Base-by-base conservation (phyloP, 2,329 filamentous ascomycete species). In the Aurifilum marmelostoma region DNA sequence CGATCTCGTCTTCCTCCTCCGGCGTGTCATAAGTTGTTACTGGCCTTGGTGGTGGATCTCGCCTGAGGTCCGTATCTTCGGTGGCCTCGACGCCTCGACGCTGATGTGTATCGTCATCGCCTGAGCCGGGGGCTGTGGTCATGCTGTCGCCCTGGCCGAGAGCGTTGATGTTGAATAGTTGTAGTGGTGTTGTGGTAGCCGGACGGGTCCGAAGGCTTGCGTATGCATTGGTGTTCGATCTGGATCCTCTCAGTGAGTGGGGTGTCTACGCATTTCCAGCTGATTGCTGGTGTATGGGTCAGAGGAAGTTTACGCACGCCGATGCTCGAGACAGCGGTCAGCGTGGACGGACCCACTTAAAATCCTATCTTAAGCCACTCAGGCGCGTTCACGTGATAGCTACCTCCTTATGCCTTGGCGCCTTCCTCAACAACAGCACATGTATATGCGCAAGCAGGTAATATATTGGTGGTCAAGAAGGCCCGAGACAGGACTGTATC, bases 21-120 rank as follows among this genome's bases (percentile, higher is more conserved):
- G 34, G 34, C 9, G 59, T 41, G 37, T 62, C 59, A 16, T 37
- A 41, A 8, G n/a, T 41, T 16, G 34, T 27, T 9, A 41, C 37
- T 18, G 59, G 59, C 34, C 59, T n/a, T 27, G 59, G 59, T 18
- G 59, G 59, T 41, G 59, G 59, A n/a, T 62, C 59, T 16, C n/a
- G 59, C 37, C 37, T 27, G 37, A 43, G 37, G 11, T 43, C 24
- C 59, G 16, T 9, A 12, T 62, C 59, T 9, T 18, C 34, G n/a
- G 59, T 27, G 11, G 59, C n/a, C 14, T 16, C 24, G 37, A n/a
- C 37, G 37, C 29, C 59, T 27, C 12, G 34, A 11, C 37, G 37
- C 34, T 24, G 21, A 11, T 7, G 5, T n/a, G n/a, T 39, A 24
- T 27, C 59, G 21, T 27, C 37, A 18, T 43, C 43, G 43, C 43